phyloP scores from a whole-genome alignment of 2,329 filamentous ascomycete species.

The Pseudogymnoascus pannorum region DNA sequence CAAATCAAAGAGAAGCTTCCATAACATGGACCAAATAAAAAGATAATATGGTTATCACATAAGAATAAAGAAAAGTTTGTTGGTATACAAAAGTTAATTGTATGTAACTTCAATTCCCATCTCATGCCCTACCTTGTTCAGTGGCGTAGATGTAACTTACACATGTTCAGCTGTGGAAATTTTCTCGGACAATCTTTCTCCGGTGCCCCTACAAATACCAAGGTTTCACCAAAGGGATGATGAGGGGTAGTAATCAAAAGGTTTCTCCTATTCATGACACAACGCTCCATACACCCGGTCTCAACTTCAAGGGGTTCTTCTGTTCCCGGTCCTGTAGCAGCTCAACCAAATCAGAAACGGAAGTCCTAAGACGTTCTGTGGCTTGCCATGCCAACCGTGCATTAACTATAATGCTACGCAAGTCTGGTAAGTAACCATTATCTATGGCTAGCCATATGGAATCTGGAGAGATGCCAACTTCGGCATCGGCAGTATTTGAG shows the following conservation, averaged over 20 bases:
- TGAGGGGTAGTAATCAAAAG: background rate
- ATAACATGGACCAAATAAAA: background rate
- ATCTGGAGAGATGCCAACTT: constrained; percentile 20
- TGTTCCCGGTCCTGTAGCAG: constrained; percentile 24
- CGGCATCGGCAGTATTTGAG: constrained; percentile 21
- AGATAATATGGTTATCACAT: background rate
- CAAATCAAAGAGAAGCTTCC: background rate
- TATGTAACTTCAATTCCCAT: background rate
- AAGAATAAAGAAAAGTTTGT: background rate
- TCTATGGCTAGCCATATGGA: constrained; percentile 25
- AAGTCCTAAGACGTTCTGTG: constrained; percentile 17
- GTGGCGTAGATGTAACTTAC: background rate
- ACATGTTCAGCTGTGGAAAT: background rate
- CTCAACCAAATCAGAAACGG: constrained; percentile 23
- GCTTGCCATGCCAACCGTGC: constrained; percentile 26
- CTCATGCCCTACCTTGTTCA: background rate
- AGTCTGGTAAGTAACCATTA: constrained; percentile 19
- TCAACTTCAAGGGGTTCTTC: constrained; percentile 22
- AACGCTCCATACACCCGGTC: constrained; percentile 20
- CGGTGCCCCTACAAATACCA: background rate
- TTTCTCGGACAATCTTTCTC: background rate
- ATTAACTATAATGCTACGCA: constrained; percentile 27
- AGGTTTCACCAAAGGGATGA: background rate
- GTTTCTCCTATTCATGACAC: constrained; percentile 5
- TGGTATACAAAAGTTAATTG: background rate